Evolutionary conservation across 805 yeast species (phyloP).

Genomic region (Kurtzmaniella fragi): DNA sequence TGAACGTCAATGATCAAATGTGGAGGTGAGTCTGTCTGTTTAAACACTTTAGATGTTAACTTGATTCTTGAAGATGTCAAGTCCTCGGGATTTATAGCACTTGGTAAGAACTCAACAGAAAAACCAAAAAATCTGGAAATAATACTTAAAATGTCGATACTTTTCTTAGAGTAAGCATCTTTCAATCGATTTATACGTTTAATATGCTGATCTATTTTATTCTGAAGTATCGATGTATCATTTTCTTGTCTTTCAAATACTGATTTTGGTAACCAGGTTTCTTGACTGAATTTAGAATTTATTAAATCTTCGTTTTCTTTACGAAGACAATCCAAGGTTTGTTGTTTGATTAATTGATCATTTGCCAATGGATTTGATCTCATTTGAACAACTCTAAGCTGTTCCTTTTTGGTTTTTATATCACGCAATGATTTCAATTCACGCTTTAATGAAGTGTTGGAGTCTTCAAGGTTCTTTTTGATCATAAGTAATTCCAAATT

Average conservation of each 20-base stretch:
- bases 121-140: slow-evolving; percentile 69
- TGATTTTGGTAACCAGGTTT: slow-evolving; percentile 44
- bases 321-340: slow-evolving; percentile 45
- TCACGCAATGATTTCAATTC: slow-evolving; percentile 24
- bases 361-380: slow-evolving; percentile 59
- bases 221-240: slow-evolving; percentile 46
- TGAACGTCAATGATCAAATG: slow-evolving; percentile 55
- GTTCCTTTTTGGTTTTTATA: slow-evolving; percentile 15
- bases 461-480: slow-evolving; percentile 30
- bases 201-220: slow-evolving; percentile 41
- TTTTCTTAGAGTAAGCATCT: slow-evolving; percentile 58
- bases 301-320: slow-evolving; percentile 58
- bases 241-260: slow-evolving; percentile 57
- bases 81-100: slow-evolving; percentile 37
- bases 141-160: slow-evolving; percentile 65
- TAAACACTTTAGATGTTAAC: slow-evolving; percentile 42
- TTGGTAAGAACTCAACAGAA: slow-evolving; percentile 58
- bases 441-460: slow-evolving; percentile 28
- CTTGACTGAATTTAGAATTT: slow-evolving; percentile 2
- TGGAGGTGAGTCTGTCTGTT: slow-evolving; percentile 27
- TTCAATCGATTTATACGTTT: slow-evolving; percentile 51
- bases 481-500: slow-evolving; percentile 34
- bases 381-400: slow-evolving; percentile 52
- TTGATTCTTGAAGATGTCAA: slow-evolving; percentile 47
- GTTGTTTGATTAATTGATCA: slow-evolving; percentile 57